Percentiles rank a stretch among this genome's conserved stretches.
Conservation (phyloP, 495 filamentous ascomycete species). For the Cudoniella acicularis region DNA sequence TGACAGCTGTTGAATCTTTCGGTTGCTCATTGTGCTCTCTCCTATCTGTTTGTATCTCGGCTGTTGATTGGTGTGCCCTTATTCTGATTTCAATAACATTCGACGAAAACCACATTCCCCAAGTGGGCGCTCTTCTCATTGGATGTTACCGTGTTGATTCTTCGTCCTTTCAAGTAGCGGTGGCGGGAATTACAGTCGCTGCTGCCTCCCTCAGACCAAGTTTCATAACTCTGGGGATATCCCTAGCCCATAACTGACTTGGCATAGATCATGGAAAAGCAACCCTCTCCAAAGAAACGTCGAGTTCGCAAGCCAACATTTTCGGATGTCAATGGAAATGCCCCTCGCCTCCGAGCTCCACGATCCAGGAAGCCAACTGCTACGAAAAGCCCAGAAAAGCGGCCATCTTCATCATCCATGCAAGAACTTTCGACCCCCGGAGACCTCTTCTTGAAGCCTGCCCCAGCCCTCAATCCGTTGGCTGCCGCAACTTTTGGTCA, state of each 20-base stretch:
- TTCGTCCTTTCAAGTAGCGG: too few species aligned
- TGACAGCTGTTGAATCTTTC: too few species aligned
- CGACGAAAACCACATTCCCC: too few species aligned
- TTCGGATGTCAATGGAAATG: constrained; percentile 11
- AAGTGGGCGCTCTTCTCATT: too few species aligned
- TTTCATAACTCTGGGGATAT: too few species aligned
- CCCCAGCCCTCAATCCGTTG: constrained; percentile 18
- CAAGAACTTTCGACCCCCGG: neutral
- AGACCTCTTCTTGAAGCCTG: neutral
- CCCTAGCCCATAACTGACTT: neutral
- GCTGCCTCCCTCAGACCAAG: too few species aligned
- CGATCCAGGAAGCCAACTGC: neutral
- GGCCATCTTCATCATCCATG: neutral
- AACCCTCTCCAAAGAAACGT: constrained; percentile 19
- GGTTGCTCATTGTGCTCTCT: too few species aligned
- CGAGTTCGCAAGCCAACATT: constrained; percentile 15
- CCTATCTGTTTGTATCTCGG: too few species aligned
- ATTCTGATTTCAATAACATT: too few species aligned
- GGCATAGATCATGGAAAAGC: neutral
- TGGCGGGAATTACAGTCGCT: too few species aligned
- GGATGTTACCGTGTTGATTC: too few species aligned
- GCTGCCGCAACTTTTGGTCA: constrained; percentile 3
- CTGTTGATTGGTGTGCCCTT: too few species aligned
- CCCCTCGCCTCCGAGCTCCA: constrained; percentile 5
- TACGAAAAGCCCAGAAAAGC: constrained; percentile 1